Conservation (phyloP, 2,329 filamentous ascomycete species). For the Colletotrichum viniferum region DNA sequence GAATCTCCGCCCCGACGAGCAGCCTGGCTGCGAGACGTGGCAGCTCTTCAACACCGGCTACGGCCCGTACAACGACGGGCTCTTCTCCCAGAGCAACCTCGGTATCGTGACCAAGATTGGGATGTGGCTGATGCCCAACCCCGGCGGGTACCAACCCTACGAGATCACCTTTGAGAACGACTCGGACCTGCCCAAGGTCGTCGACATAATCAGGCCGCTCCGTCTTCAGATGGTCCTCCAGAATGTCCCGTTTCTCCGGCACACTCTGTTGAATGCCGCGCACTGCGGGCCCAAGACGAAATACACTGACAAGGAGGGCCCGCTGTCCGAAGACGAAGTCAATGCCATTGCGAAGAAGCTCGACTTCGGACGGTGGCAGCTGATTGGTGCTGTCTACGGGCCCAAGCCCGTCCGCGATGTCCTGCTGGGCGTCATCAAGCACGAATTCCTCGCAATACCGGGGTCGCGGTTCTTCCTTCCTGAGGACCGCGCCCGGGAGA, state of each 20-base stretch:
- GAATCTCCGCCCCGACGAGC: constrained; percentile 11
- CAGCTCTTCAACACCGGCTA: constrained; percentile 47
- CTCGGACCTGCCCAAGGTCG: constrained; percentile 24
- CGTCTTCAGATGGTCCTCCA: constrained; percentile 47
- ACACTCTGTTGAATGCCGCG: constrained; percentile 46
- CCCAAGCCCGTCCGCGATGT: constrained; percentile 33
- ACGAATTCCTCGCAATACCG: constrained; percentile 34
- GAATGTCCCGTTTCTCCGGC: constrained; percentile 50
- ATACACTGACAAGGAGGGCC: constrained; percentile 27
- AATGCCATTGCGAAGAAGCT: constrained; percentile 44
- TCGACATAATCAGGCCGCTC: constrained; percentile 40
- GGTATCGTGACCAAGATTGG: constrained; percentile 59
- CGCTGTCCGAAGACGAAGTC: constrained; percentile 41
- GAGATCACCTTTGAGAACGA: constrained; percentile 27
- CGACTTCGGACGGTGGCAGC: constrained; percentile 49
- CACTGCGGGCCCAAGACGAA: constrained; percentile 36
- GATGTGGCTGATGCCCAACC: constrained; percentile 56
- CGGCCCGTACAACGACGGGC: constrained; percentile 41
- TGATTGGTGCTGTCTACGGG: constrained; percentile 47
- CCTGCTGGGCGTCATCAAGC: constrained; percentile 36
- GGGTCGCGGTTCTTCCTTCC: constrained; percentile 39
- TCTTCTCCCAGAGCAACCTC: constrained; percentile 55
- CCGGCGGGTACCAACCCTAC: constrained; percentile 46
- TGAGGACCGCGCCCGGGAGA: constrained; percentile 33
- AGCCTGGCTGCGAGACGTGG: constrained; percentile 43